These are phyloP conservation scores for Austroboletus niveus DNA, from an alignment of 1,284 basidiomycete species.

Conservation along the genomic window DNA sequence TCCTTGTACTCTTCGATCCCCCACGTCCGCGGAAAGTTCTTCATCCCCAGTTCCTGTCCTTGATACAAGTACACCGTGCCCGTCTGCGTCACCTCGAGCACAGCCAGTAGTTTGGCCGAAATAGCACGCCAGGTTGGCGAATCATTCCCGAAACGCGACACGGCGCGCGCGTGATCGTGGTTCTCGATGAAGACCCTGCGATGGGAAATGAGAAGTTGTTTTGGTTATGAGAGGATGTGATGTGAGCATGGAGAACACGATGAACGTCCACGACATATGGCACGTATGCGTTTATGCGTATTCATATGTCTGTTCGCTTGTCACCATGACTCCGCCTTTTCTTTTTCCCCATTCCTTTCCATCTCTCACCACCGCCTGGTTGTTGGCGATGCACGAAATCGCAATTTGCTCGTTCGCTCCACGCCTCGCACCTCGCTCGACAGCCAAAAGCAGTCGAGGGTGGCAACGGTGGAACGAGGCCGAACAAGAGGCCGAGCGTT, in stretches of 20 bases:
- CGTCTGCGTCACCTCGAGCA: conserved; percentile 57
- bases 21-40: conserved; percentile 67
- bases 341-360: no score
- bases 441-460: neutral
- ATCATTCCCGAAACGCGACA: conserved; percentile 68
- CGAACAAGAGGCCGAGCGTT: neutral
- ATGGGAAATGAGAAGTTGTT: neutral
- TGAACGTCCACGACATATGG: no score
- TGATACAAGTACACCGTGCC: conserved; percentile 76
- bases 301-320: no score
- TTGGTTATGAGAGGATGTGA: no score
- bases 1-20: conserved; percentile 74
- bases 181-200: conserved; percentile 61
- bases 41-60: conserved; percentile 70
- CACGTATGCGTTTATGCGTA: no score
- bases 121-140: conserved; percentile 49
- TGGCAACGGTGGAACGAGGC: neutral
- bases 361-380: no score
- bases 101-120: conserved; percentile 64
- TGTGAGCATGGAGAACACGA: no score
- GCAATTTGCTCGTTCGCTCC: no score
- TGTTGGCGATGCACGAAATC: no score
- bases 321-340: no score
- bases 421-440: neutral
- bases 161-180: conserved; percentile 62